Conservation (phyloP, 495 filamentous ascomycete genomes). For the Platismatia glauca region DNA sequence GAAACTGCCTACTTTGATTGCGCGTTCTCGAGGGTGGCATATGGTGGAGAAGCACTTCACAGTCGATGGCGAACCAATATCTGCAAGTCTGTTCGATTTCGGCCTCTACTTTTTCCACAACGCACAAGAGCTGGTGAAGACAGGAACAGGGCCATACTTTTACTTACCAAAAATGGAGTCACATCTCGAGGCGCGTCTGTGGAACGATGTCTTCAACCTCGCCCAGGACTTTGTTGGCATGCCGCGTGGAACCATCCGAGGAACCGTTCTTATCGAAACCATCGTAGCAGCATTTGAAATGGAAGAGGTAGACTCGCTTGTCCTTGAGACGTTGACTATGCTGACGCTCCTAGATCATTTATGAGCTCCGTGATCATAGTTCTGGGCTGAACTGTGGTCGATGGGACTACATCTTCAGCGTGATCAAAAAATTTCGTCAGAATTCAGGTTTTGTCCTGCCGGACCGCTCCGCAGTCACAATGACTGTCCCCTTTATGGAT, state of each 20-base stretch:
- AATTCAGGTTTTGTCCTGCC: conserved; percentile 89
- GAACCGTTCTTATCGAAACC: conserved; percentile 95
- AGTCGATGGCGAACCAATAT: conserved; percentile 91
- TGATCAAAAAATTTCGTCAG: conserved; percentile 99
- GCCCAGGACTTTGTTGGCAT: conserved; percentile 88
- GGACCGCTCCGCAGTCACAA: conserved; percentile 84
- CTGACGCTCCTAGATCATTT: conserved; percentile 66
- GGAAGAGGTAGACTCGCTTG: conserved; percentile 57
- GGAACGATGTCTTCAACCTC: conserved; percentile 99
- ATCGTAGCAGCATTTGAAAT: conserved; percentile 99
- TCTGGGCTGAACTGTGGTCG: conserved; percentile 96
- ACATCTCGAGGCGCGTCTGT: conserved; percentile 91
- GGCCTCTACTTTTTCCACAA: conserved; percentile 99
- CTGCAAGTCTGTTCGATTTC: conserved; percentile 91
- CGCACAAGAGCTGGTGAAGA: conserved; percentile 75
- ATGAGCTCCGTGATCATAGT: conserved; percentile 94
- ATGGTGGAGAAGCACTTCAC: conserved; percentile 98
- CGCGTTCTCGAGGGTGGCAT: conserved; percentile 86
- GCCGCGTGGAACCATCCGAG: conserved; percentile 84
- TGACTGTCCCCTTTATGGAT: conserved; percentile 99
- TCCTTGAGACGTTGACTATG: background rate
- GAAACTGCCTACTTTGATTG: conserved; percentile 69
- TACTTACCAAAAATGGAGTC: conserved; percentile 99
- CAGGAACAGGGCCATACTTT: conserved; percentile 89
- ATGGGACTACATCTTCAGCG: conserved; percentile 99